Percentiles rank a stretch among this genome's conserved stretches.
Evolutionary conservation across 164 flowering plant species (phyloP).

Genomic region (Chimonanthus salicifolius): DNA sequence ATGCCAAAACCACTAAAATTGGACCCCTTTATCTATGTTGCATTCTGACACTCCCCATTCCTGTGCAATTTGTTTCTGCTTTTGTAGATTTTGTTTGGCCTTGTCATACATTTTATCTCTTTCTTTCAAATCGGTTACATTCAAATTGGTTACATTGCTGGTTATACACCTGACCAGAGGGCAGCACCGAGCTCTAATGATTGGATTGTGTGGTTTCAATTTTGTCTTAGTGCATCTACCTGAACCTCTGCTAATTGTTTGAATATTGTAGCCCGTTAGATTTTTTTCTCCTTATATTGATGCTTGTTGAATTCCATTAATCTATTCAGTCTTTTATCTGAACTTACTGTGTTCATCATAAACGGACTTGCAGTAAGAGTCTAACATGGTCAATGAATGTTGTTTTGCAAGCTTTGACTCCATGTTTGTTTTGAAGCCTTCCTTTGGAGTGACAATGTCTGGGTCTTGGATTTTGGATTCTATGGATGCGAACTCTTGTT

Average conservation of each 20-base stretch:
- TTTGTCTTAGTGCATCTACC: background rate
- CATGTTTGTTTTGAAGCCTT: no score
- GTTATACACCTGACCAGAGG: background rate
- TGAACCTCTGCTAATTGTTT: background rate
- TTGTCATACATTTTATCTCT: background rate
- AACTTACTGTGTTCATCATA: background rate
- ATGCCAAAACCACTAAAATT: no score
- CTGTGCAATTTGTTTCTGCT: background rate
- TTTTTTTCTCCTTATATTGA: background rate
- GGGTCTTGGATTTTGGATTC: no score
- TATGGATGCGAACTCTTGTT: no score
- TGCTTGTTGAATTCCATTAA: background rate
- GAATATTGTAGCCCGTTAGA: background rate
- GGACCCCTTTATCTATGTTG: no score
- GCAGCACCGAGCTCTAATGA: background rate
- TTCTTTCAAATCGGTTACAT: background rate
- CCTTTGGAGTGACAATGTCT: no score
- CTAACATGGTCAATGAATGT: background rate
- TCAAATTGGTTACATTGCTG: background rate
- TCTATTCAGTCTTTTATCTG: background rate
- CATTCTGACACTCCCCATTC: no score
- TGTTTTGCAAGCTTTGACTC: background rate
- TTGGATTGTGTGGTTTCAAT: background rate
- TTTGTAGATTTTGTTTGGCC: background rate
- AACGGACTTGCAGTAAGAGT: background rate